phyloP scores from a whole-genome alignment of 176 grass and related monocot species.

The Eremochloa ophiuroides region DNA sequence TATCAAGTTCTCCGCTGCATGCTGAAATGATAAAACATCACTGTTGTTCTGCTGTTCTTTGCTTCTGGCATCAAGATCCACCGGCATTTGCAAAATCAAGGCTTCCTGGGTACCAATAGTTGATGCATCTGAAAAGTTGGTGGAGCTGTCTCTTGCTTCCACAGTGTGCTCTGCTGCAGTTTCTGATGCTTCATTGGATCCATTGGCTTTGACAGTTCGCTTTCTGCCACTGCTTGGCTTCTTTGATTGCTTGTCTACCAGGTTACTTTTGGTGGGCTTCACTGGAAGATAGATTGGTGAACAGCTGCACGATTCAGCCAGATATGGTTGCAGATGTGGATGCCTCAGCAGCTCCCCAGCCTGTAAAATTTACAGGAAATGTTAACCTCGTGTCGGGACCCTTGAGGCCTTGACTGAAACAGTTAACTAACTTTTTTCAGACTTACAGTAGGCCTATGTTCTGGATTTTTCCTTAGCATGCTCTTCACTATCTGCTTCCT shows the following conservation, averaged over 20 bases:
- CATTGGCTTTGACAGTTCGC: slow-evolving; percentile 31
- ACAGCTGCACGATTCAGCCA: slow-evolving; percentile 55
- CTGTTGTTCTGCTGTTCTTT: not conserved
- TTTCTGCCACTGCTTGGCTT: slow-evolving; percentile 41
- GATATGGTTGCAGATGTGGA: slow-evolving; percentile 62
- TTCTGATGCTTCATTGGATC: slow-evolving; percentile 26
- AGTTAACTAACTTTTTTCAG: slow-evolving; percentile 6
- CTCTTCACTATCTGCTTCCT: slow-evolving; percentile 90
- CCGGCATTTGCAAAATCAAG: slow-evolving; percentile 17
- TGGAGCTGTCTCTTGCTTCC: slow-evolving; percentile 27
- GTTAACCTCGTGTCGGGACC: not conserved
- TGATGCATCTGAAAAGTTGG: slow-evolving; percentile 40
- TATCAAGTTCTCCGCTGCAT: slow-evolving; percentile 10
- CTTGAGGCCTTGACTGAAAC: not conserved
- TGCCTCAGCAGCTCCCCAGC: slow-evolving; percentile 74
- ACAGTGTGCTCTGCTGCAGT: slow-evolving; percentile 22
- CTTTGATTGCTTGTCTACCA: slow-evolving; percentile 49
- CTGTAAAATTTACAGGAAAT: slow-evolving; percentile 35
- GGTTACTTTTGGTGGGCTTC: slow-evolving; percentile 52
- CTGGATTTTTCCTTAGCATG: slow-evolving; percentile 90
- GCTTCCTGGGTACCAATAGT: slow-evolving; percentile 42
- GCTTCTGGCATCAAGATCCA: slow-evolving; percentile 23
- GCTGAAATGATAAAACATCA: slow-evolving; percentile 16
- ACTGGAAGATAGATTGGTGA: slow-evolving; percentile 76
- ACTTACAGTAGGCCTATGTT: slow-evolving; percentile 89